Percentiles rank a stretch among this genome's conserved stretches.
Conservation (phyloP, 148 eudicot species). For the Polygonum aviculare region DNA sequence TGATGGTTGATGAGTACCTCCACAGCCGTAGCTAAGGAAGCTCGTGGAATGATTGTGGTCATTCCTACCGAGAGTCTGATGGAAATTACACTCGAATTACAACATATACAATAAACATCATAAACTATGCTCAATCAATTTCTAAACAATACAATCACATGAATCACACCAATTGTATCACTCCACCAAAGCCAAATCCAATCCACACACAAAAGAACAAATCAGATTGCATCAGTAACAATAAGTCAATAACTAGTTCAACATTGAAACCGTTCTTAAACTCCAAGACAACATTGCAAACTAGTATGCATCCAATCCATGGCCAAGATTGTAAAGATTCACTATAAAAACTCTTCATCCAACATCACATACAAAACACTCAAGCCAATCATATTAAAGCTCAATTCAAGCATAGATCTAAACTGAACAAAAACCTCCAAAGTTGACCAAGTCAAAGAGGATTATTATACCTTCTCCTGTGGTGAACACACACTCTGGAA, state of each 20-base stretch:
- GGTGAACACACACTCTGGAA: constrained; percentile 25
- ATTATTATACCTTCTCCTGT: constrained; percentile 35
- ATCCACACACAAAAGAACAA: not conserved
- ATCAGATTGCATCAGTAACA: not conserved
- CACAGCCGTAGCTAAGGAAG: constrained; percentile 55
- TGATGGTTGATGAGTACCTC: constrained; percentile 40
- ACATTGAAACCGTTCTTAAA: not conserved
- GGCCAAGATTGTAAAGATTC: not conserved
- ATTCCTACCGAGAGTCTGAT: constrained; percentile 41
- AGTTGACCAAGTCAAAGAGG: not conserved
- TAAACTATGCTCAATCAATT: not conserved
- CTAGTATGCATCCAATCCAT: not conserved
- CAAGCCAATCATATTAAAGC: not conserved
- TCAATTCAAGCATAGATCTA: not conserved
- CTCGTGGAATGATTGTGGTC: constrained; percentile 35
- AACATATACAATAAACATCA: not conserved
- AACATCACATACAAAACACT: not conserved
- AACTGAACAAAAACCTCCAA: not conserved
- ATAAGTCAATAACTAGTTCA: not conserved
- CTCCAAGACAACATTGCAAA: not conserved
- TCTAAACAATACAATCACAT: not conserved
- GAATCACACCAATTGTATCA: not conserved
- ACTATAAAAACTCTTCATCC: not conserved
- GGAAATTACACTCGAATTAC: constrained; percentile 9
- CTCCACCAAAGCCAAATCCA: not conserved